Evolutionary conservation across 2,329 filamentous ascomycete genomes (phyloP), one percentile per base, ranked within the genome.

Genomic region (Sphaerostilbella broomeana): DNA sequence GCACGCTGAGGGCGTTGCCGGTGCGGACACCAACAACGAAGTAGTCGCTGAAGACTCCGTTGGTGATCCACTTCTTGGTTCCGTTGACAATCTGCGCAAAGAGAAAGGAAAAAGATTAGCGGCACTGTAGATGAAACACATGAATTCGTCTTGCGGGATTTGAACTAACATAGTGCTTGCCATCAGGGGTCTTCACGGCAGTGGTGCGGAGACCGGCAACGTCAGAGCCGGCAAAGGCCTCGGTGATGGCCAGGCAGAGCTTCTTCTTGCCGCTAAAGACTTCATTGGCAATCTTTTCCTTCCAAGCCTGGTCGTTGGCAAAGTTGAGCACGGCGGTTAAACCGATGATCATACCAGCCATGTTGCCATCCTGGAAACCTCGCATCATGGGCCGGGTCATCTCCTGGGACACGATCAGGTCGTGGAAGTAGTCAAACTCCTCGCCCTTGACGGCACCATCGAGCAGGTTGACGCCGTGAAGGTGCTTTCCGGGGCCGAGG

Each of bases 381-480:
- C 85, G 69, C 19, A 83, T 79, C 58, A 83, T 86, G 6, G 76
- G 68, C 21, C 87, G 73, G 2, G 74, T 70, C 49, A 85, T 64
- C 62, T 94, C 87, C 63, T 94, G 86, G 7, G 70, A 67, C 37
- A 84, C 68, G 48, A 94, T 77, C 57, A 92, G 59, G 58, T 92
- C 86, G 60, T 92, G 86, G 63, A 94, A 86, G 62, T 88, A 89
- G 60, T 94, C 86, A 52, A 89, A 94, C 46, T 89, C 81, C 60
- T 87, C 78, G 35, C 84, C 84, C 55, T 84, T 76, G 39, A 88
- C 72, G 12, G 70, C 81, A 30, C 84, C 85, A 44, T 72, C 74
- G 39, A 90, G 63, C 26, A 94, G 63, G 12, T 73, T 68, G 22
- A 81, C 73, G 15, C 83, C 83, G 53, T 88, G 77, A 37, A 94